Base-by-base conservation (phyloP, 2,329 filamentous ascomycete genomes). In the Didymella lethalis region DNA sequence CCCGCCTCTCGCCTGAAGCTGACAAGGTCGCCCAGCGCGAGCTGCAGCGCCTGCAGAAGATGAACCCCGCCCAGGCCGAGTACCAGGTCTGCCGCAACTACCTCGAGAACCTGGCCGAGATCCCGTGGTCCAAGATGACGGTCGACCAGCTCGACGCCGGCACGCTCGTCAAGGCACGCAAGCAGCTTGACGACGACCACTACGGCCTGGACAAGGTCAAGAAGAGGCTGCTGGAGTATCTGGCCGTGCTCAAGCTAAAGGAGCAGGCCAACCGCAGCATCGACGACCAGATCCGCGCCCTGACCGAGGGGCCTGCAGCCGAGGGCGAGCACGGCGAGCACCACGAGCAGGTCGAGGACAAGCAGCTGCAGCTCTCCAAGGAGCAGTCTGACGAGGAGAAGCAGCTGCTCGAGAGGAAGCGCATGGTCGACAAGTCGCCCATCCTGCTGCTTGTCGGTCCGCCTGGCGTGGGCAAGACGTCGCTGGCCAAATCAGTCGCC, bases 121-220 rank as follows among this genome's bases (percentile, higher is more conserved):
- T 99, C 48, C 95, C 95, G 0, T 99, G 95, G 95, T 87, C 89
- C 2, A 88, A 88, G 64, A 83, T 86, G 50, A 98, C 94, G 0
- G 89, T 95, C 61, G 94, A 98, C 72, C 88, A 92, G 31, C 85
- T 99, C 3, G 92, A 93, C 7, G 85, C 87, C 0, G 89, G 92
- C 10, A 97, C 93, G 0, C 77, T 98, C 56, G 83, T 85, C 58
- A 86, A 85, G 67, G 95, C 95, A 7, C 88, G 92, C 54, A 91
- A 93, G 78, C 95, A 98, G 77, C 85, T 99, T 6, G 93, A 99
- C 70, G 89, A 96, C 64, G 95, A 99, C 73, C 95, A 99, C 77
- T 98, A 98, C 68, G 95, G 95, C 0, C 82, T 99, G 14, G 93
- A 98, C 62, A 96, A 94, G 78, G 94, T 99, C 73, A 99, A 99